Conservation (phyloP, 495 filamentous ascomycete species). For the Aspergillus steynii region DNA sequence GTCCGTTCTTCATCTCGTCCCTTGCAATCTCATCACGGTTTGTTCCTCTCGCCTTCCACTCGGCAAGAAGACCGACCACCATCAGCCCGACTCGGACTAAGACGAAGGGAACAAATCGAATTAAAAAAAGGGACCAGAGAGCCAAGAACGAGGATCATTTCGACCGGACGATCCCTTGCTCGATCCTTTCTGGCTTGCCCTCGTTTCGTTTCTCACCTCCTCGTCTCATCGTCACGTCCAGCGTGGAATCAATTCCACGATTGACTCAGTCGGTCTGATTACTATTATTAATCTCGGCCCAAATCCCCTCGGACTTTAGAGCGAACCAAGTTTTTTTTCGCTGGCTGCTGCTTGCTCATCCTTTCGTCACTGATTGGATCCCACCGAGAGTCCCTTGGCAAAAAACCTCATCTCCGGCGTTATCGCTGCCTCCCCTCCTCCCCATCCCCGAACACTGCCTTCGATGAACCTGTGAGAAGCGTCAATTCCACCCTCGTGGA, state of each 20-base stretch:
- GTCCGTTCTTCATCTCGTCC: not conserved
- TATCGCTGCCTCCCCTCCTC: not conserved
- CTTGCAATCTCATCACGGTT: constrained; percentile 1
- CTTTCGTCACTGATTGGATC: not conserved
- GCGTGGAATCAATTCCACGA: constrained; percentile 1
- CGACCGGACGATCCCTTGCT: not conserved
- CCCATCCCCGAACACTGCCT: not conserved
- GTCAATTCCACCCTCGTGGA: constrained; percentile 28
- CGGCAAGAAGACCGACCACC: not conserved
- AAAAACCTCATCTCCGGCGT: not conserved
- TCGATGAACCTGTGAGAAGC: constrained; percentile 24
- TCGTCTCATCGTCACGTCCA: constrained; percentile 5
- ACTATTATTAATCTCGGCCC: not conserved
- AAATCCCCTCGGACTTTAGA: not conserved
- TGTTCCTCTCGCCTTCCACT: constrained; percentile 2
- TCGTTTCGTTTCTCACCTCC: not conserved
- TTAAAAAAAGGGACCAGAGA: not conserved
- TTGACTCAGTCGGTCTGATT: not conserved
- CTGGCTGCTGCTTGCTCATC: not conserved
- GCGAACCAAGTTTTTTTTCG: not conserved
- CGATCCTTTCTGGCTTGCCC: not conserved
- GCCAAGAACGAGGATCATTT: constrained; percentile 1
- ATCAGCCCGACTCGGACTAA: not conserved
- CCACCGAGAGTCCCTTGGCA: not conserved
- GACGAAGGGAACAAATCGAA: not conserved